These are phyloP conservation scores for Canavalia ensiformis DNA, from an alignment of 306 rosid species.

Conservation along the genomic window DNA sequence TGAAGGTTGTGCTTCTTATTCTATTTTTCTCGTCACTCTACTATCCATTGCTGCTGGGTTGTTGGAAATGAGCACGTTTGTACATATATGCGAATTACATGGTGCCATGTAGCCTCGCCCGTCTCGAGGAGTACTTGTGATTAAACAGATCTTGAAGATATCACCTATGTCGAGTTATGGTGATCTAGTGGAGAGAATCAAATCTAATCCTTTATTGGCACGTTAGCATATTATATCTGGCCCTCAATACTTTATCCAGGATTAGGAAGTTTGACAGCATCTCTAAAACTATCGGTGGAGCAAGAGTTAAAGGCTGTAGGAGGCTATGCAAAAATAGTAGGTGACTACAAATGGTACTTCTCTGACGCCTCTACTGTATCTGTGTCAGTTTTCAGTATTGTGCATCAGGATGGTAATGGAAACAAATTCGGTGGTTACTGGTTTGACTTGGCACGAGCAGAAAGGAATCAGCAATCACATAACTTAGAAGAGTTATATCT, in stretches of 20 bases:
- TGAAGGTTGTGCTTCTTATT: too few species aligned
- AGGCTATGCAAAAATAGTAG: conserved; percentile 70
- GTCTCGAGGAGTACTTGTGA: too few species aligned
- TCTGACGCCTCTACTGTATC: conserved; percentile 73
- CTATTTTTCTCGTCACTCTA: too few species aligned
- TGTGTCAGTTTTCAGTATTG: conserved; percentile 78
- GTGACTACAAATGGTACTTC: conserved; percentile 87
- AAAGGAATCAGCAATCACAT: conserved; percentile 59
- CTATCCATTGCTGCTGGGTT: too few species aligned
- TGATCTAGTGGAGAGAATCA: conserved; percentile 65
- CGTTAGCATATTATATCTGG: conserved; percentile 82
- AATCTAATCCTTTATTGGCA: conserved; percentile 57
- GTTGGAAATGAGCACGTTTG: too few species aligned
- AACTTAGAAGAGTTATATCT: conserved; percentile 71
- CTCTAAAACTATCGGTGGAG: conserved; percentile 78
- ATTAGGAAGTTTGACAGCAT: conserved; percentile 74
- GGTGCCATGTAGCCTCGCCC: too few species aligned
- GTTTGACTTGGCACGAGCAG: conserved; percentile 70
- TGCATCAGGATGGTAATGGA: conserved; percentile 82
- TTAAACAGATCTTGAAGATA: conserved; percentile 50
- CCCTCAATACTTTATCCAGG: conserved; percentile 86
- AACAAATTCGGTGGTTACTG: conserved; percentile 91
- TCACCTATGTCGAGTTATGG: conserved; percentile 68
- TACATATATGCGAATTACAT: too few species aligned
- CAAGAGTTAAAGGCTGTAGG: conserved; percentile 79